These are phyloP conservation scores for Phalaenopsis aphrodite DNA, from an alignment of 106 monocot species.

Conservation along the genomic window DNA sequence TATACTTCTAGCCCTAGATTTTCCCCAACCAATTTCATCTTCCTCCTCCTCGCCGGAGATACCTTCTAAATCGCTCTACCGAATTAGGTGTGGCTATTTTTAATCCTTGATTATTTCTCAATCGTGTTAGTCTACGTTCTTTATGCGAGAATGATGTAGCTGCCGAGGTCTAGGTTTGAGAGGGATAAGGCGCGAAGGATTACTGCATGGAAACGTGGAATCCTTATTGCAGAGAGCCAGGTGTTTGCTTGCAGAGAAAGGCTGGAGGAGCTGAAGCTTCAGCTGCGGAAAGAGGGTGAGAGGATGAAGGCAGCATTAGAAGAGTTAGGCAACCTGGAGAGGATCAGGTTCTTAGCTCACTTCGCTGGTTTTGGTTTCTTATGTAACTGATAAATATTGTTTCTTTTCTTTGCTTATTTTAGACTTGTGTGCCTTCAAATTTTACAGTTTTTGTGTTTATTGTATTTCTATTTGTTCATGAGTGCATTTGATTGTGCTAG, in stretches of 20 bases:
- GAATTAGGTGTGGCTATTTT: constrained; percentile 29
- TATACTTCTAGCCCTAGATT: constrained; percentile 51
- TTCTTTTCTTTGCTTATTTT: too few species aligned
- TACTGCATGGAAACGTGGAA: constrained; percentile 34
- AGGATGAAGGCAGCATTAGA: constrained; percentile 31
- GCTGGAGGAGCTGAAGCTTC: constrained; percentile 28
- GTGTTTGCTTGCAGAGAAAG: constrained; percentile 27
- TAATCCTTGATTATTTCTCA: background rate
- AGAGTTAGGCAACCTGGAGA: constrained; percentile 55
- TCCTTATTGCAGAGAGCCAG: constrained; percentile 46
- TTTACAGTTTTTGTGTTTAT: too few species aligned
- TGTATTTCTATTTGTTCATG: too few species aligned
- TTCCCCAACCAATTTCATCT: constrained; percentile 17
- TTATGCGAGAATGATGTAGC: too few species aligned
- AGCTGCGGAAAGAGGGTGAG: constrained; percentile 33
- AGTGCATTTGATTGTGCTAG: too few species aligned
- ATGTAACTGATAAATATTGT: too few species aligned
- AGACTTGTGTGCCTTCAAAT: too few species aligned
- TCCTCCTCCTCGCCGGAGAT: constrained; percentile 3
- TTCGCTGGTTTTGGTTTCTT: background rate
- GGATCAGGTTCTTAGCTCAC: constrained; percentile 33
- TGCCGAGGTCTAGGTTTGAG: constrained; percentile 49
- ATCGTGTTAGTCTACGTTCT: background rate
- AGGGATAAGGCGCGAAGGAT: constrained; percentile 50
- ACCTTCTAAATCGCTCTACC: constrained; percentile 67